Conservation (phyloP, 228 moss, liverwort and hornwort species). For the Sphagnum magellanicum region DNA sequence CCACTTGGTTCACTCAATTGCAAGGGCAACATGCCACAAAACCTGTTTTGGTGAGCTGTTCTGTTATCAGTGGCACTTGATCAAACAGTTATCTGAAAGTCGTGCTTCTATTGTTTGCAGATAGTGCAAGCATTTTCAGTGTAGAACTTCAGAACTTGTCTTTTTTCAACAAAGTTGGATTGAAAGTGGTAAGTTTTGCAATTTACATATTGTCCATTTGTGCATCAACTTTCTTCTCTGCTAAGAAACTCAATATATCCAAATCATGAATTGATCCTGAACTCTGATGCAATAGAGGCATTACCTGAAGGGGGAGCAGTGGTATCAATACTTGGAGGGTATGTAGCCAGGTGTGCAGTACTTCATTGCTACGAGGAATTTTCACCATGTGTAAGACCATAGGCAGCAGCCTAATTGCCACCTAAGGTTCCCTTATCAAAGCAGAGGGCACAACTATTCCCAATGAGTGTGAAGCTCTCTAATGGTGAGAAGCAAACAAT, state of each 20-base stretch:
- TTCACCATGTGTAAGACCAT: constrained; percentile 63
- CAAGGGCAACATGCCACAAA: not conserved
- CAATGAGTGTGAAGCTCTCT: too few relatives aligned
- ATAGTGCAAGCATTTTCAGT: too few relatives aligned
- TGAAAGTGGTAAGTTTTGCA: too few relatives aligned
- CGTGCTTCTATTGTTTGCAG: too few relatives aligned
- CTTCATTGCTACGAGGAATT: constrained; percentile 61
- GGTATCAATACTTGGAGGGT: constrained; percentile 62
- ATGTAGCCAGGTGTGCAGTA: constrained; percentile 69
- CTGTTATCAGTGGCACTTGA: not conserved
- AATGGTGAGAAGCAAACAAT: too few relatives aligned
- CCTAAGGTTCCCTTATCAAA: constrained; percentile 18
- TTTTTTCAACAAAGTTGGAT: too few relatives aligned
- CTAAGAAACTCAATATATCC: too few relatives aligned
- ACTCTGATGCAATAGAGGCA: not conserved
- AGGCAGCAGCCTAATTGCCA: constrained; percentile 71
- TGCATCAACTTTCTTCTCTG: too few relatives aligned
- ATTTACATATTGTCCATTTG: too few relatives aligned
- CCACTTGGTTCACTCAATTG: not conserved
- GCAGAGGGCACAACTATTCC: not conserved
- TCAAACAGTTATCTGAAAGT: too few relatives aligned
- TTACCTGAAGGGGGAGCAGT: constrained; percentile 67
- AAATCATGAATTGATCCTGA: too few relatives aligned
- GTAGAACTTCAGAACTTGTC: too few relatives aligned
- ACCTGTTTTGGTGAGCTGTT: not conserved